A percentile compares a stretch with the other conserved stretches of the same genome.
These are phyloP conservation scores for Cornus controversa DNA, from an alignment of 148 eudicot species.

Conservation along the genomic window DNA sequence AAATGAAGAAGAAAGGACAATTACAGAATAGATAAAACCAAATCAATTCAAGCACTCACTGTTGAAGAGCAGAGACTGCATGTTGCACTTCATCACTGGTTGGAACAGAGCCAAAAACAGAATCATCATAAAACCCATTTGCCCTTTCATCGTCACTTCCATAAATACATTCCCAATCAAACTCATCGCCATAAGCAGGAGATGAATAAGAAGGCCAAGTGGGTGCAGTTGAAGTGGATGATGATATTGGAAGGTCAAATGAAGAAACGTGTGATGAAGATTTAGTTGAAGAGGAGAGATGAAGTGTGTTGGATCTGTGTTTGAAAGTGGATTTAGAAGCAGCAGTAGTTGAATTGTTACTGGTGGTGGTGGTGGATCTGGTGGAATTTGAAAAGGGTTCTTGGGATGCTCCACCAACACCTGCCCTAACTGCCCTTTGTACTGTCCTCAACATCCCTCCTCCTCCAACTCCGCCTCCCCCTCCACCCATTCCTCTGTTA, in stretches of 20 bases:
- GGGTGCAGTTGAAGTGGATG: slow-evolving; percentile 11
- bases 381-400: slow-evolving; percentile 21
- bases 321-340: not conserved
- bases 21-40: not conserved
- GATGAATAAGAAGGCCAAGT: slow-evolving; percentile 14
- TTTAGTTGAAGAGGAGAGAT: slow-evolving; percentile 14
- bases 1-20: not conserved
- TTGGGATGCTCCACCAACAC: slow-evolving; percentile 28
- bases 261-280: no score
- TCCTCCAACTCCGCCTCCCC: slow-evolving; percentile 17
- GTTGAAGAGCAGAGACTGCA: slow-evolving; percentile 55
- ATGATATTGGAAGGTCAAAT: slow-evolving; percentile 21
- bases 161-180: slow-evolving; percentile 57
- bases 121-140: slow-evolving; percentile 26
- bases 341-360: no score
- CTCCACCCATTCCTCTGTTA: slow-evolving; percentile 22
- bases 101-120: slow-evolving; percentile 55
- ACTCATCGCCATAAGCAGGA: slow-evolving; percentile 16
- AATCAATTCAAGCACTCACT: slow-evolving; percentile 28
- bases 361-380: not conserved
- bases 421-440: slow-evolving; percentile 33
- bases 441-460: slow-evolving; percentile 35
- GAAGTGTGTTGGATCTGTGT: not conserved
- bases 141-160: slow-evolving; percentile 9
- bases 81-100: slow-evolving; percentile 44